Evolutionary conservation across 495 filamentous ascomycete species (phyloP).

Genomic region (Clohesyomyces aquaticus): DNA sequence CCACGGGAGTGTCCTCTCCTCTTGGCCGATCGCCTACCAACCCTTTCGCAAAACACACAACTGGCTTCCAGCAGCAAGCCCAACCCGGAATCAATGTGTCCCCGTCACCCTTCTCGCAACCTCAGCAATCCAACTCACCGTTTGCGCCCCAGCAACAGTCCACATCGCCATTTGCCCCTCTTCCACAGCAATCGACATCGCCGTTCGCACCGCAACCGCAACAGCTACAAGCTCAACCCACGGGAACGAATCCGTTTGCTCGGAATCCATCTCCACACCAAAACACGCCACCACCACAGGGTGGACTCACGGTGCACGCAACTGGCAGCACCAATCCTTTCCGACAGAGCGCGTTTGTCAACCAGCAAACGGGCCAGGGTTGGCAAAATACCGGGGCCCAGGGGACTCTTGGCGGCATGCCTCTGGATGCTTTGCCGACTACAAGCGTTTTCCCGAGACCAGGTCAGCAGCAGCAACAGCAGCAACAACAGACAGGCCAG

Average conservation of each 20-base stretch:
- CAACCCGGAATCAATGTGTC: slow-evolving; percentile 33
- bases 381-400: slow-evolving; percentile 72
- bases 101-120: slow-evolving; percentile 29
- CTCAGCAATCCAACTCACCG: slow-evolving; percentile 15
- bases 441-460: slow-evolving; percentile 86
- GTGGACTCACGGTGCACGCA: slow-evolving; percentile 60
- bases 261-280: slow-evolving; percentile 45
- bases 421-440: slow-evolving; percentile 70
- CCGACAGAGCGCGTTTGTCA: slow-evolving; percentile 83
- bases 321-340: slow-evolving; percentile 96
- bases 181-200: slow-evolving; percentile 11
- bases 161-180: slow-evolving; percentile 23
- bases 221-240: slow-evolving; percentile 61
- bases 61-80: slow-evolving; percentile 28
- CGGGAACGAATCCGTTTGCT: slow-evolving; percentile 76
- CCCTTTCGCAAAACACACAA: slow-evolving; percentile 40
- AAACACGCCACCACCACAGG: slow-evolving; percentile 34
- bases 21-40: slow-evolving; percentile 39
- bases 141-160: slow-evolving; percentile 25
- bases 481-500: background rate
- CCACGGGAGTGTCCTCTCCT: slow-evolving; percentile 22
- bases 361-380: slow-evolving; percentile 80
- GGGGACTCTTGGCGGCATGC: slow-evolving; percentile 81
- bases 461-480: slow-evolving; percentile 49
- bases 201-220: slow-evolving; percentile 31